Evolutionary conservation across 2,329 filamentous ascomycete species (phyloP).

Genomic region (Zasmidium angulare): DNA sequence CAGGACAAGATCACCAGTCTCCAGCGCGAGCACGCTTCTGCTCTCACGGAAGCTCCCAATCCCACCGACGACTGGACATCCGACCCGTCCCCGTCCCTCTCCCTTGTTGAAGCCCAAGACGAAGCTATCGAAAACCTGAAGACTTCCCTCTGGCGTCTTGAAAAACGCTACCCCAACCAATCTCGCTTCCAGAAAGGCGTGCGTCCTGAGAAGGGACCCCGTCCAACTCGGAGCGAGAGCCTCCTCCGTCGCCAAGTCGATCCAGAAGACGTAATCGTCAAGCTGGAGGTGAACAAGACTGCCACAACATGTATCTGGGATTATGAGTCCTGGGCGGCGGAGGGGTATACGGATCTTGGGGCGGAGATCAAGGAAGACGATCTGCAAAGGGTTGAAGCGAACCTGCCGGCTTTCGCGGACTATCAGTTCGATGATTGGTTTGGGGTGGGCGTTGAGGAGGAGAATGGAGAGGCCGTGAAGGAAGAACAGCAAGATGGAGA

Average conservation of each 20-base stretch:
- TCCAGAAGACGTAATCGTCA: constrained; percentile 22
- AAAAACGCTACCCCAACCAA: constrained; percentile 11
- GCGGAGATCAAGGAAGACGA: constrained; percentile 20
- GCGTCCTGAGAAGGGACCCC: constrained; percentile 16
- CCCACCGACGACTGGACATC: neutral
- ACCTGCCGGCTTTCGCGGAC: neutral
- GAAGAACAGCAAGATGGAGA: neutral
- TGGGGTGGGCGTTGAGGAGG: neutral
- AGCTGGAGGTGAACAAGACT: neutral
- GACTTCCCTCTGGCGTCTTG: constrained; percentile 9
- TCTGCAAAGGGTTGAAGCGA: constrained; percentile 10
- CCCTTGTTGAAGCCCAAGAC: neutral
- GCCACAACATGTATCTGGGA: neutral
- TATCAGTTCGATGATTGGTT: neutral
- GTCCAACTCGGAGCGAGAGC: constrained; percentile 10
- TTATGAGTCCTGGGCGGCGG: constrained; percentile 9
- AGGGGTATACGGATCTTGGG: constrained; percentile 9
- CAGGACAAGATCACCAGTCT: neutral
- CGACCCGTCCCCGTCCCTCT: neutral
- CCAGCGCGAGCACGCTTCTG: neutral
- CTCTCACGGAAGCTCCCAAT: neutral
- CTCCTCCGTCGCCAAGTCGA: constrained; percentile 23
- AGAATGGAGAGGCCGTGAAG: neutral
- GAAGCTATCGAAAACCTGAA: constrained; percentile 1
- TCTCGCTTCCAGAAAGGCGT: constrained; percentile 10